These are phyloP conservation scores for Astrephomene gubernaculifera DNA, from an alignment of 139 green algal species.

Conservation along the genomic window DNA sequence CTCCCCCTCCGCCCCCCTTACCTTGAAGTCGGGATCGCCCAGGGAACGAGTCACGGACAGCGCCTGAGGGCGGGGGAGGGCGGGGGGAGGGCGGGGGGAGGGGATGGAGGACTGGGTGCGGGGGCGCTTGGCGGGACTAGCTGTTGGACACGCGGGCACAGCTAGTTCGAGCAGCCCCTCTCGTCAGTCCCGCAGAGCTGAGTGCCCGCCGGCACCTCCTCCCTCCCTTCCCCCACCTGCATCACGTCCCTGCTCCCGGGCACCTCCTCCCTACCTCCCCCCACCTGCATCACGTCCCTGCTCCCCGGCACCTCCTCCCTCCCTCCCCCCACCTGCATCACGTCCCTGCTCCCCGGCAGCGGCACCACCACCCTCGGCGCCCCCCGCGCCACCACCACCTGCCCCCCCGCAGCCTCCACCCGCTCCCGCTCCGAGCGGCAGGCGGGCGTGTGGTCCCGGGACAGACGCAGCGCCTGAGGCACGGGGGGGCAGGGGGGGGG, in stretches of 20 bases:
- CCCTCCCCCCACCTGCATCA: conserved; percentile 12
- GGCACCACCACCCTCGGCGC: conserved; percentile 74
- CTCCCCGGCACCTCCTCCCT: background rate
- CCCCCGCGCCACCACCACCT: conserved; percentile 52
- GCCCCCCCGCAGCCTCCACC: conserved; percentile 69
- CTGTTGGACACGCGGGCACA: too few species aligned
- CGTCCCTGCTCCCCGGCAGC: background rate
- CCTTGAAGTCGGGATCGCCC: conserved; percentile 87
- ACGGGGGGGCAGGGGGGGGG: background rate
- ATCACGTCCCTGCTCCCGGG: background rate
- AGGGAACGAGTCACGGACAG: conserved; percentile 80
- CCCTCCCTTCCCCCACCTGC: background rate
- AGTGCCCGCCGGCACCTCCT: background rate
- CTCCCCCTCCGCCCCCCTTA: background rate
- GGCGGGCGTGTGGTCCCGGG: conserved; percentile 83
- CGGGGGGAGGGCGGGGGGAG: background rate
- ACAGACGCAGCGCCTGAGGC: conserved; percentile 69
- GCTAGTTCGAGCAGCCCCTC: too few species aligned
- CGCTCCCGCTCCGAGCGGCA: conserved; percentile 73
- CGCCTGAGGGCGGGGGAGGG: conserved; percentile 42
- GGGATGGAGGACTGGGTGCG: too few species aligned
- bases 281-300: too few species aligned
- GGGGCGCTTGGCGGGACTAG: too few species aligned
- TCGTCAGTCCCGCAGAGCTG: too few species aligned
- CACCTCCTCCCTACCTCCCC: background rate